Percentiles rank a stretch among this genome's conserved stretches.
phyloP scores from a whole-genome alignment of 306 rosid genomes.

The Glycine soja region DNA sequence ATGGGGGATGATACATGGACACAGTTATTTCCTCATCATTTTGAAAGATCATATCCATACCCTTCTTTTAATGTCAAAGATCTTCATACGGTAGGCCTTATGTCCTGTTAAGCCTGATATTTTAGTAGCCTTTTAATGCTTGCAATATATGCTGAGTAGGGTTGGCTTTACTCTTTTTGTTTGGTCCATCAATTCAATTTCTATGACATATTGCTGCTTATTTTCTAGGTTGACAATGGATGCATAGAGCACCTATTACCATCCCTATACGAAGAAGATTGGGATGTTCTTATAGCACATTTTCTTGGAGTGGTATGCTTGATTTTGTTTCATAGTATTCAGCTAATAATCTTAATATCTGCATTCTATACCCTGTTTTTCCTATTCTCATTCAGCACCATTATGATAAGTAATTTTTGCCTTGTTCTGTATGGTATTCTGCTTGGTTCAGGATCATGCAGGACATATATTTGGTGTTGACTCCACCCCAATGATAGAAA shows the following conservation, averaged over 20 bases:
- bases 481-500: conserved; percentile 86
- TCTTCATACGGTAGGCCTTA: conserved; percentile 80
- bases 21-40: conserved; percentile 92
- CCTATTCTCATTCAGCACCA: conserved; percentile 20
- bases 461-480: conserved; percentile 99
- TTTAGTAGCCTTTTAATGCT: conserved; percentile 35
- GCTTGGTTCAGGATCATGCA: conserved; percentile 80
- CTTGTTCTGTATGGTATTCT: conserved; percentile 35
- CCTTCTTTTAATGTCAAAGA: conserved; percentile 98
- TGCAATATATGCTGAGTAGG: conserved; percentile 10
- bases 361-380: conserved; percentile 29
- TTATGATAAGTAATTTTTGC: conserved; percentile 31
- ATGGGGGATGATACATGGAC: conserved; percentile 99
- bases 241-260: conserved; percentile 92
- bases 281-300: conserved; percentile 98
- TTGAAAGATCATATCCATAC: conserved; percentile 76
- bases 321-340: neutral
- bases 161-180: conserved; percentile 10
- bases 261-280: conserved; percentile 77
- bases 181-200: conserved; percentile 25
- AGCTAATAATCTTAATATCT: neutral
- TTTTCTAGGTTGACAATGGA: conserved; percentile 88
- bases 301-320: conserved; percentile 96
- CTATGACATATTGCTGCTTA: conserved; percentile 30
- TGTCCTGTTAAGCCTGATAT: conserved; percentile 12